Evolutionary conservation across 1,139 yeast genomes (phyloP).

Genomic region (Taiozyma sp.): DNA sequence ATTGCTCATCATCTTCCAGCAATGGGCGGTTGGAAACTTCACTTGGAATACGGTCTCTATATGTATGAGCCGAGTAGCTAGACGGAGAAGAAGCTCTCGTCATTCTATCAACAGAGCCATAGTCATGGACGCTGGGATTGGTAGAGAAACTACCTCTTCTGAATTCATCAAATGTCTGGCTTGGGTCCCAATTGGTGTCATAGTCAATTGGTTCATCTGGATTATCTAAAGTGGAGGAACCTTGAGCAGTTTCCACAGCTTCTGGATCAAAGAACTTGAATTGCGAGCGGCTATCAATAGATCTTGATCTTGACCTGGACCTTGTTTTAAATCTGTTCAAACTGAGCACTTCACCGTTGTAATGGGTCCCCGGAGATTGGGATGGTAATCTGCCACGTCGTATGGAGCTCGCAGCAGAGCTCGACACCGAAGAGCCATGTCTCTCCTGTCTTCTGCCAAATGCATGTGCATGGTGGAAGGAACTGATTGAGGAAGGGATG

Average conservation of each 20-base stretch:
- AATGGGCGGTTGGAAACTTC: constrained; percentile 30
- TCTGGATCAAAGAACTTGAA: constrained; percentile 81
- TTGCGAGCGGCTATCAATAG: constrained; percentile 20
- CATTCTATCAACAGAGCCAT: constrained; percentile 21
- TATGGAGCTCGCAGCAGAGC: constrained; percentile 25
- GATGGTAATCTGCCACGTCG: constrained; percentile 26
- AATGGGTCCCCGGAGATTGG: constrained; percentile 26
- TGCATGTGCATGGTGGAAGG: constrained; percentile 74
- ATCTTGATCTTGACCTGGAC: constrained; percentile 28
- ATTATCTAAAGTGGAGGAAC: constrained; percentile 73
- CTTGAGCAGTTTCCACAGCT: constrained; percentile 83
- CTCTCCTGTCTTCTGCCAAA: constrained; percentile 31
- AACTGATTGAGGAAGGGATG: constrained; percentile 84
- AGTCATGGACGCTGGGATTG: constrained; percentile 23
- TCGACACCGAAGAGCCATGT: constrained; percentile 14
- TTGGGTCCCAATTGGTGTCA: constrained; percentile 64
- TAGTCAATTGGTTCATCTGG: constrained; percentile 45
- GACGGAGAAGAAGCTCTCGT: constrained; percentile 30
- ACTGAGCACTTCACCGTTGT: constrained; percentile 21
- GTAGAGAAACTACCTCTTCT: constrained; percentile 29
- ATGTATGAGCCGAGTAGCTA: constrained; percentile 31
- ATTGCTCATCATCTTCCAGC: constrained; percentile 23
- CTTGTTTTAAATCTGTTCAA: constrained; percentile 20
- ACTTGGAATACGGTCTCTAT: constrained; percentile 40
- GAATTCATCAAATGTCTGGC: constrained; percentile 40